Conservation (phyloP, 306 rosid species). For the Herpetospermum pedunculosum region DNA sequence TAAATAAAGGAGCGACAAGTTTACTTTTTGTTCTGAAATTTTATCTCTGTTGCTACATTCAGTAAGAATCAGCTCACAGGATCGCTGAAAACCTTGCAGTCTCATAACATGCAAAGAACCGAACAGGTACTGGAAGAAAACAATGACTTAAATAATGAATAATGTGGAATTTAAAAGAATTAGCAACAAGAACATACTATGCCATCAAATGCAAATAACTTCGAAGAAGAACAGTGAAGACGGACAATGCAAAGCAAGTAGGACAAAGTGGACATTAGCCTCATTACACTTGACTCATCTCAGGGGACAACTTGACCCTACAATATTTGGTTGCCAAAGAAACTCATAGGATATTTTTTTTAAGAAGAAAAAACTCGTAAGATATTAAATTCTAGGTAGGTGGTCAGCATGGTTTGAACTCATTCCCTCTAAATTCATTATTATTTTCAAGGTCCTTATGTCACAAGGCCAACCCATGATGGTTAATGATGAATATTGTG, state of each 20-base stretch:
- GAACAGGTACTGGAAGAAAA: slow-evolving; percentile 57
- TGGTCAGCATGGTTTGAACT: no score
- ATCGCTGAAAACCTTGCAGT: slow-evolving; percentile 51
- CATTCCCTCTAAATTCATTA: no score
- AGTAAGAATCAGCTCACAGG: slow-evolving; percentile 57
- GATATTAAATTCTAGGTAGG: no score
- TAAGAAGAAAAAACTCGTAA: no score
- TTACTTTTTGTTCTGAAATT: slow-evolving; percentile 44
- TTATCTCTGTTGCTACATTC: slow-evolving; percentile 36
- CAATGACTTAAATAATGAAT: neutral
- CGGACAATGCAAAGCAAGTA: neutral
- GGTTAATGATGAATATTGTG: no score
- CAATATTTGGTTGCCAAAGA: no score
- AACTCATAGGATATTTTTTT: no score
- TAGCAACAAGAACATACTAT: neutral
- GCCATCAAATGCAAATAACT: neutral
- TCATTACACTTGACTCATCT: neutral
- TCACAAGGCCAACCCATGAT: no score
- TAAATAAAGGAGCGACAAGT: slow-evolving; percentile 5
- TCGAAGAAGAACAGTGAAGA: neutral
- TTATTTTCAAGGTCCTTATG: no score
- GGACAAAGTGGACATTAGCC: no score
- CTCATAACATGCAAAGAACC: slow-evolving; percentile 53
- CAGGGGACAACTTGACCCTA: no score
- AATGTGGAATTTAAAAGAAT: neutral